Percentiles rank a stretch among this genome's conserved stretches.
Evolutionary conservation across 2,329 filamentous ascomycete genomes (phyloP).

Genomic region (Myriosclerotinia scirpicola): DNA sequence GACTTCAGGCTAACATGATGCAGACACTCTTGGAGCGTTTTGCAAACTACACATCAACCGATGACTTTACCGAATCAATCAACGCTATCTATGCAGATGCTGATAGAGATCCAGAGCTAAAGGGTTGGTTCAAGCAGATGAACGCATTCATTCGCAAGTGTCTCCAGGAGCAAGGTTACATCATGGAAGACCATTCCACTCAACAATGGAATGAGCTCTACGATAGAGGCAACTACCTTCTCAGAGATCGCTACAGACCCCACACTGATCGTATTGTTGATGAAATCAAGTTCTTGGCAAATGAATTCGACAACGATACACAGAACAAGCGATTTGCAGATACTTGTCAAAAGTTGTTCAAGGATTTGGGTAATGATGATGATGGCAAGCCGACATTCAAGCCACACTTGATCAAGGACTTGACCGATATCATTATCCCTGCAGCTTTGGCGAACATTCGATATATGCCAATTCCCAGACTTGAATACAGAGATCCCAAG

Average conservation of each 20-base stretch:
- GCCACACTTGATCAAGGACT: conserved; percentile 84
- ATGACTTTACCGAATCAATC: conserved; percentile 83
- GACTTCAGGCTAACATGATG: conserved; percentile 42
- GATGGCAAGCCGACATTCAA: conserved; percentile 88
- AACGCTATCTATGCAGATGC: conserved; percentile 84
- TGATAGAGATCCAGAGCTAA: conserved; percentile 81
- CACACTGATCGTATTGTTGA: conserved; percentile 86
- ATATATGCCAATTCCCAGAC: conserved; percentile 90
- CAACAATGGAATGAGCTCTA: conserved; percentile 82
- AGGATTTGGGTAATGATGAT: conserved; percentile 82
- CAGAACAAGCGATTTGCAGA: conserved; percentile 80
- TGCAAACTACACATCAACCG: conserved; percentile 87
- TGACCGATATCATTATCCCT: conserved; percentile 84
- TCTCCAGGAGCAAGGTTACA: conserved; percentile 85
- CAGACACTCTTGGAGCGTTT: conserved; percentile 86
- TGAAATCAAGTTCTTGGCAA: conserved; percentile 84
- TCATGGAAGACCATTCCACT: conserved; percentile 78
- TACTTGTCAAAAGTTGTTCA: conserved; percentile 81
- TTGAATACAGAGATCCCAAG: conserved; percentile 83
- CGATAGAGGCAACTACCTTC: conserved; percentile 80
- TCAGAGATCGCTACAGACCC: conserved; percentile 81
- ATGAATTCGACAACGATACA: conserved; percentile 85
- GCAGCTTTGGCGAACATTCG: conserved; percentile 78
- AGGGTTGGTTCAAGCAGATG: conserved; percentile 81
- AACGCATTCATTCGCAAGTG: conserved; percentile 78